Evolutionary conservation across 768 basidiomycete genomes (phyloP).

Genomic region (Tricholomella constricta): DNA sequence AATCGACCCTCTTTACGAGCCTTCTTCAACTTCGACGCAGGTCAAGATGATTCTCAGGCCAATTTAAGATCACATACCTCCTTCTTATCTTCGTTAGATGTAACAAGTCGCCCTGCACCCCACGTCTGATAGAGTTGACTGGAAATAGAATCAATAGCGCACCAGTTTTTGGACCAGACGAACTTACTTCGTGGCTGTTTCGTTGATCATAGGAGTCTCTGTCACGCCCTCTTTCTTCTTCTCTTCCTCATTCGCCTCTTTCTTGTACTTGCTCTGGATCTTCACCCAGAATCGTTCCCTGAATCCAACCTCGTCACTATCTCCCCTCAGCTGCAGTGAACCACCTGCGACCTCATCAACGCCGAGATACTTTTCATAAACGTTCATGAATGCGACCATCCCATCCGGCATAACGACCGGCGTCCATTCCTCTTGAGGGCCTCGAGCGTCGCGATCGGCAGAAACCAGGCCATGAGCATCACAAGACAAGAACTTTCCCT

Average conservation of each 20-base stretch:
- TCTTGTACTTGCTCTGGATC: slow-evolving; percentile 87
- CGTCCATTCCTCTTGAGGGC: slow-evolving; percentile 94
- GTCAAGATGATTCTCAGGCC: slow-evolving; percentile 3
- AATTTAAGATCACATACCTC: slow-evolving; percentile 48
- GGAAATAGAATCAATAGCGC: slow-evolving; percentile 10
- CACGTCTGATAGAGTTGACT: slow-evolving; percentile 81
- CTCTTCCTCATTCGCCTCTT: slow-evolving; percentile 79
- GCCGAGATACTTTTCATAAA: slow-evolving; percentile 86
- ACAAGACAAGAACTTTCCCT: slow-evolving; percentile 89
- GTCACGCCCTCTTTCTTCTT: slow-evolving; percentile 64
- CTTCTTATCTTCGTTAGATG: slow-evolving; percentile 70
- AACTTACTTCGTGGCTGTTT: slow-evolving; percentile 72
- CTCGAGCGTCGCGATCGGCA: slow-evolving; percentile 85
- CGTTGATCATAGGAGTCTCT: slow-evolving; percentile 61
- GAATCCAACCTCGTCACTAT: slow-evolving; percentile 85
- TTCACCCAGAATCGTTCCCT: slow-evolving; percentile 87
- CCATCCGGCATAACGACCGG: slow-evolving; percentile 80
- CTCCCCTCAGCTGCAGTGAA: slow-evolving; percentile 72
- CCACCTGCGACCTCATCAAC: slow-evolving; percentile 90
- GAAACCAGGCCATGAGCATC: slow-evolving; percentile 84
- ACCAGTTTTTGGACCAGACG: not conserved
- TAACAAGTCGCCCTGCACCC: slow-evolving; percentile 77
- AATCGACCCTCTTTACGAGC: slow-evolving; percentile 81
- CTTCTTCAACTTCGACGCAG: slow-evolving; percentile 59
- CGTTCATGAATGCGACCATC: slow-evolving; percentile 85